phyloP scores from a whole-genome alignment of 306 rosid species.

The Nissolia schottii region DNA sequence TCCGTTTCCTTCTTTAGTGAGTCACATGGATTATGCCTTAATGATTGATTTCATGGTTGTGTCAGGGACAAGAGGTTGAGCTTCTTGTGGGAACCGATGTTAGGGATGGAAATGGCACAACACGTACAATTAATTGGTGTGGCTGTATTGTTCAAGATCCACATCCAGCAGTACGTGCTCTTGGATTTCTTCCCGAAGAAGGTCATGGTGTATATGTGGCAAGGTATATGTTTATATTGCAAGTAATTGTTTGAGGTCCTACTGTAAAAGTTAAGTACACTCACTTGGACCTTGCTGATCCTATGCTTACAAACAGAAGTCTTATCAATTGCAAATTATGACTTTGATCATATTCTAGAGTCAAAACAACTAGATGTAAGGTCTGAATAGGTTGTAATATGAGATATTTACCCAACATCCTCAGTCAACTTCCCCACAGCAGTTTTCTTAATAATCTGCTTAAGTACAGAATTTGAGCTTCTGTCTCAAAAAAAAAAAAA shows the following conservation, averaged over 20 bases:
- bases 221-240: slow-evolving; percentile 45
- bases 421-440: neutral
- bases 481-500: too few species aligned
- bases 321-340: neutral
- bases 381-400: neutral
- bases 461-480: slow-evolving; percentile 1
- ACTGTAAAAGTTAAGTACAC: slow-evolving; percentile 5
- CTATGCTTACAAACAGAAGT: neutral
- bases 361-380: neutral
- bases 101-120: slow-evolving; percentile 88
- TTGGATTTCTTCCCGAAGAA: slow-evolving; percentile 98
- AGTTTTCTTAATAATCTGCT: neutral
- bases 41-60: slow-evolving; percentile 29
- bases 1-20: neutral
- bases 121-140: slow-evolving; percentile 83
- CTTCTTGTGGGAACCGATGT: slow-evolving; percentile 84
- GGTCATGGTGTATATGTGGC: slow-evolving; percentile 96
- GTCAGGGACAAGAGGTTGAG: slow-evolving; percentile 81
- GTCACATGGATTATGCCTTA: neutral
- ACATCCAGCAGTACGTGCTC: slow-evolving; percentile 95
- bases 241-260: neutral
- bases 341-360: neutral
- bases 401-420: neutral
- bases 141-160: slow-evolving; percentile 96
- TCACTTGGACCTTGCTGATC: neutral